A percentile compares a stretch with the other conserved stretches of the same genome.
Evolutionary conservation across 306 rosid species (phyloP).

Genomic region (Abrus pulchellus): DNA sequence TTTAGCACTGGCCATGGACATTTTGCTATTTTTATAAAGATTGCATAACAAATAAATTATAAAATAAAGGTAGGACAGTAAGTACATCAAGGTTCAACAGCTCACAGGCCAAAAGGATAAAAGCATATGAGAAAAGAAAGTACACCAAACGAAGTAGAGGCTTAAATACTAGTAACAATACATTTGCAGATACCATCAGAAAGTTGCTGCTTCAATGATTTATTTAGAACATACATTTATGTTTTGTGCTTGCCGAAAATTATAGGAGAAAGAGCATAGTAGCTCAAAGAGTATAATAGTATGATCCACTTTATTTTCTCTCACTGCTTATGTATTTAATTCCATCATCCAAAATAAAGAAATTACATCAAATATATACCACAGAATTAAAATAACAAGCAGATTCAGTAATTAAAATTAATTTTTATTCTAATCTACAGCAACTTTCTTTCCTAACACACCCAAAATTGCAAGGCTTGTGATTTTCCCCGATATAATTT

Average conservation of each 20-base stretch:
- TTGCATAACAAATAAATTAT: not conserved
- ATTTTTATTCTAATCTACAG: not conserved
- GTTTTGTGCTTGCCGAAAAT: not conserved
- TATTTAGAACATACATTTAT: not conserved
- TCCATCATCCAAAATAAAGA: not conserved
- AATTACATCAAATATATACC: not conserved
- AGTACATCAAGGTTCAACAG: not conserved
- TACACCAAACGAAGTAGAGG: not conserved
- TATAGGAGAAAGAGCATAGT: conserved; percentile 4
- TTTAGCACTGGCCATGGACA: not conserved
- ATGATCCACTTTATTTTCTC: not conserved
- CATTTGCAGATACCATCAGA: conserved; percentile 12
- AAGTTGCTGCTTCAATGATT: not conserved
- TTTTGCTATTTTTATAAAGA: not conserved
- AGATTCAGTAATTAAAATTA: not conserved
- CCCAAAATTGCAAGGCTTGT: not conserved
- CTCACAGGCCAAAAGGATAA: not conserved
- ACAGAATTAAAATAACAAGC: conserved; percentile 4
- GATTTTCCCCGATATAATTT: conserved; percentile 10
- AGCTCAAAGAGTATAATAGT: not conserved
- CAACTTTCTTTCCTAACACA: conserved; percentile 6
- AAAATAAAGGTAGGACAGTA: conserved; percentile 3
- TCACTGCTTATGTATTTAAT: not conserved
- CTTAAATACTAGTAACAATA: not conserved
- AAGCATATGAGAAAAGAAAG: not conserved